Conservation (phyloP, 2,329 filamentous ascomycete species). For the Fonsecaea erecta region DNA sequence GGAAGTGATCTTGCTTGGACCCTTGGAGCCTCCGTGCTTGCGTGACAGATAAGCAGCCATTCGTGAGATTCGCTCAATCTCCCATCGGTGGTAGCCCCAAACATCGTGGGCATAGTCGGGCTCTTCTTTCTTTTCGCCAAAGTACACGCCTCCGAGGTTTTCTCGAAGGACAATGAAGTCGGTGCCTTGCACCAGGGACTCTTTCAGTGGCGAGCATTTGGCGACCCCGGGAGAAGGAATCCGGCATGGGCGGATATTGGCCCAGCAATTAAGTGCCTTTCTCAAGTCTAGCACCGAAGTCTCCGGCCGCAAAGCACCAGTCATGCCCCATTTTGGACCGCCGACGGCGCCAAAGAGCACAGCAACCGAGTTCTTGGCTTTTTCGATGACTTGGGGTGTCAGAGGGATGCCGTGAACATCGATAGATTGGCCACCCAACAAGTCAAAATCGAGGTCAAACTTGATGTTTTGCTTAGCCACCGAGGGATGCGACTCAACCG, state of each 20-base stretch:
- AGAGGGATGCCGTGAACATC: slow-evolving; percentile 74
- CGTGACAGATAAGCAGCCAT: slow-evolving; percentile 78
- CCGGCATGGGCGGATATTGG: slow-evolving; percentile 78
- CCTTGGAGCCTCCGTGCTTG: slow-evolving; percentile 59
- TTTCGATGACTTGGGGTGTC: slow-evolving; percentile 76
- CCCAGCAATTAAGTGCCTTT: slow-evolving; percentile 86
- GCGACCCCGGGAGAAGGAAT: slow-evolving; percentile 65
- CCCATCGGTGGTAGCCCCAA: slow-evolving; percentile 78
- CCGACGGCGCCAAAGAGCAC: slow-evolving; percentile 88
- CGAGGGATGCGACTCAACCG: slow-evolving; percentile 62
- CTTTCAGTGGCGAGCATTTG: slow-evolving; percentile 80
- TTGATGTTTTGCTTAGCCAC: slow-evolving; percentile 58
- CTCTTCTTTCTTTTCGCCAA: slow-evolving; percentile 47
- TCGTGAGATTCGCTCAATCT: slow-evolving; percentile 81
- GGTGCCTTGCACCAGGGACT: slow-evolving; percentile 69
- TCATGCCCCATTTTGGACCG: slow-evolving; percentile 85
- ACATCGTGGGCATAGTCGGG: slow-evolving; percentile 65
- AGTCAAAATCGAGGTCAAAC: slow-evolving; percentile 82
- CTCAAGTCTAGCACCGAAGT: slow-evolving; percentile 83
- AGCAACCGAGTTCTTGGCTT: slow-evolving; percentile 79
- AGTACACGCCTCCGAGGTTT: slow-evolving; percentile 58
- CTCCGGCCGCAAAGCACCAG: slow-evolving; percentile 69
- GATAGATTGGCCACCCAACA: slow-evolving; percentile 86
- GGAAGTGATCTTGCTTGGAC: slow-evolving; percentile 75
- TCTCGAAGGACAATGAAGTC: slow-evolving; percentile 58